phyloP scores from a whole-genome alignment of 2,329 filamentous ascomycete genomes.

The Geosmithia morbida region DNA sequence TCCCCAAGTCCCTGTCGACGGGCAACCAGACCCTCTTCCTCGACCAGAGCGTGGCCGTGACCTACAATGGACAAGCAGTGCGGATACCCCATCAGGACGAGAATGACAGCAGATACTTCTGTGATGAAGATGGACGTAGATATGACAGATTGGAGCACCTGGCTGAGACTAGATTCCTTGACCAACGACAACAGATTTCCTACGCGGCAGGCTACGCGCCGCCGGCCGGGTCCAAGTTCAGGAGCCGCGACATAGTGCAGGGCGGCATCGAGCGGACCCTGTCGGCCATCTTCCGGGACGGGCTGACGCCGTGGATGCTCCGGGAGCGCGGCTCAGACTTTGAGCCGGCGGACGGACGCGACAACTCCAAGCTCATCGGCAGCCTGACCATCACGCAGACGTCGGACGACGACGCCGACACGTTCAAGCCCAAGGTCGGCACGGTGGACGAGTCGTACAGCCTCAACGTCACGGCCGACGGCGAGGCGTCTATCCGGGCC shows the following conservation, averaged over 20 bases:
- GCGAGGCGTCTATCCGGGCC: slow-evolving; percentile 48
- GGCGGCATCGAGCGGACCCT: slow-evolving; percentile 44
- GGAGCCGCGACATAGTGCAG: slow-evolving; percentile 38
- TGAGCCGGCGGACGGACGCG: slow-evolving; percentile 37
- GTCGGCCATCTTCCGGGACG: slow-evolving; percentile 48
- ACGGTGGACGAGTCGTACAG: slow-evolving; percentile 65
- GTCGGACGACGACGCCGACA: slow-evolving; percentile 31
- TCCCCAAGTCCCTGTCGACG: slow-evolving; percentile 32
- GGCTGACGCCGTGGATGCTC: slow-evolving; percentile 69
- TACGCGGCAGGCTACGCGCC: slow-evolving; percentile 31
- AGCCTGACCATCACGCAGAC: slow-evolving; percentile 50
- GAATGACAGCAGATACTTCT: not conserved
- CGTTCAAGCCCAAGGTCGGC: slow-evolving; percentile 46
- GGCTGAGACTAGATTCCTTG: slow-evolving; percentile 15
- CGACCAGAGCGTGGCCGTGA: slow-evolving; percentile 32
- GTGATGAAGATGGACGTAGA: slow-evolving; percentile 1
- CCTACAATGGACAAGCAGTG: slow-evolving; percentile 45
- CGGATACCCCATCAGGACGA: slow-evolving; percentile 9
- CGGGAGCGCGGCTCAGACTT: slow-evolving; percentile 47
- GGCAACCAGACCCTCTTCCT: slow-evolving; percentile 40
- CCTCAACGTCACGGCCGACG: slow-evolving; percentile 42
- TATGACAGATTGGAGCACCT: slow-evolving; percentile 5
- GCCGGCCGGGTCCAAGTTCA: slow-evolving; percentile 20
- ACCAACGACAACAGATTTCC: slow-evolving; percentile 24
- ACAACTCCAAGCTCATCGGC: slow-evolving; percentile 33